These are phyloP conservation scores for Taiozyma sp. DNA, from an alignment of 1,139 yeast genomes.

Conservation along the genomic window DNA sequence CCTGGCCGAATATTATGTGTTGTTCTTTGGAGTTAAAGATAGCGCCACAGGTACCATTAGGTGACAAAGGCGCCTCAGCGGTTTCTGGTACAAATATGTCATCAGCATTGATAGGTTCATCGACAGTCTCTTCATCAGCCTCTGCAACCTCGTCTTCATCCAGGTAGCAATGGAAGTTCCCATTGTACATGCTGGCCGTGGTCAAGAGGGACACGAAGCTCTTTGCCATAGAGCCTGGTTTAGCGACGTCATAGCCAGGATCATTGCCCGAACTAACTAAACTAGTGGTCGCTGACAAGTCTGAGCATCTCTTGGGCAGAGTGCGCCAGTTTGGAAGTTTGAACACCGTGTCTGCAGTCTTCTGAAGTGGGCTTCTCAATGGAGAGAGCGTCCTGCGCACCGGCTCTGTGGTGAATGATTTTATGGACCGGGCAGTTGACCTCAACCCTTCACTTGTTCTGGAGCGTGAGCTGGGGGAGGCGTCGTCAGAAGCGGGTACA, in stretches of 20 bases:
- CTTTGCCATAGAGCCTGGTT: constrained; percentile 35
- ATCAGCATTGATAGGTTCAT: neutral
- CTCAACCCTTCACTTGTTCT: constrained; percentile 1
- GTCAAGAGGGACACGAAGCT: constrained; percentile 46
- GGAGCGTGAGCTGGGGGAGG: neutral
- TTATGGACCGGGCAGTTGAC: constrained; percentile 3
- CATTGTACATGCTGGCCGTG: constrained; percentile 48
- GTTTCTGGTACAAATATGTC: neutral
- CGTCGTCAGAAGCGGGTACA: neutral
- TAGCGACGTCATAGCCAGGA: constrained; percentile 26
- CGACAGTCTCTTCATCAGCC: constrained; percentile 10
- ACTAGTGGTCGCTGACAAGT: neutral
- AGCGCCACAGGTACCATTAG: neutral
- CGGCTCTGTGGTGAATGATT: constrained; percentile 5
- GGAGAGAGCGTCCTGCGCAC: constrained; percentile 8
- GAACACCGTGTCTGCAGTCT: neutral
- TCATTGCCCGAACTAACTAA: neutral
- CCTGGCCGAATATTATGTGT: neutral
- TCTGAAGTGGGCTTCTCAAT: neutral
- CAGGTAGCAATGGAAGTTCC: constrained; percentile 26
- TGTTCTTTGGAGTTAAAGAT: neutral
- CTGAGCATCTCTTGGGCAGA: constrained; percentile 28
- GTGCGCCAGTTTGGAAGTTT: constrained; percentile 32
- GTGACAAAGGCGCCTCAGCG: neutral
- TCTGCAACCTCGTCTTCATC: constrained; percentile 22